Base-by-base conservation (phyloP, 371 early-diverging fungal species). In the Furculomyces boomerangus region DNA sequence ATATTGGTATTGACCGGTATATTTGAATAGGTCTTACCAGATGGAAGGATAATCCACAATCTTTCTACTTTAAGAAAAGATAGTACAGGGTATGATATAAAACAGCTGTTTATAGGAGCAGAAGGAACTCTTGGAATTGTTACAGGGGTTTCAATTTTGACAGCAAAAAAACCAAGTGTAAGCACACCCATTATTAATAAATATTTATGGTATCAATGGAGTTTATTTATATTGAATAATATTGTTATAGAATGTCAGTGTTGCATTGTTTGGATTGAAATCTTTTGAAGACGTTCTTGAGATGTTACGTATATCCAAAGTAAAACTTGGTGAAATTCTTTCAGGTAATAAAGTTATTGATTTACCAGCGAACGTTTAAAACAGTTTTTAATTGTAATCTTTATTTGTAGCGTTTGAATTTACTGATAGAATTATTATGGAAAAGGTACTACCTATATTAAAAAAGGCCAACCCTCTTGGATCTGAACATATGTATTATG, bases 121-220 rank as follows among this genome's bases (percentile, higher is more conserved):
- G 97, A 96, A 61, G 97, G 97, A n/a, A 88, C 92, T 0, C 62
- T 96, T 32, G 96, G 96, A 0, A 66, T 93, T 26, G 76, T 96
- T 51, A 95, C 96, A 0, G 86, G 78, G 24, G 87, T 89, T 20
- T 82, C 92, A 0, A 79, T 94, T 26, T 65, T 79, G 0, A 77
- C 91, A 0, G 88, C 90, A 18, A 71, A 67, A 30, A 64, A 73
- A 27, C 75, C 86, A 54, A 54, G 18, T 8, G 72, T 49, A 49
- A 63, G 72, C 75, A 82, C 22, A 73, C 77, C 10, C 18, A 16
- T 30, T 49, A 18, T 26, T 43, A 13, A 5, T 13, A 43, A n/a
- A 43, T 43, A 16, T 43, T 8, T 3, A 35, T 18, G 18, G 18
- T 35, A 35, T 35, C 7, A 10, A 35, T 18, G 18, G 10, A 35